Evolutionary conservation across 768 basidiomycete genomes (phyloP).

Genomic region (Amanita jacksonii): DNA sequence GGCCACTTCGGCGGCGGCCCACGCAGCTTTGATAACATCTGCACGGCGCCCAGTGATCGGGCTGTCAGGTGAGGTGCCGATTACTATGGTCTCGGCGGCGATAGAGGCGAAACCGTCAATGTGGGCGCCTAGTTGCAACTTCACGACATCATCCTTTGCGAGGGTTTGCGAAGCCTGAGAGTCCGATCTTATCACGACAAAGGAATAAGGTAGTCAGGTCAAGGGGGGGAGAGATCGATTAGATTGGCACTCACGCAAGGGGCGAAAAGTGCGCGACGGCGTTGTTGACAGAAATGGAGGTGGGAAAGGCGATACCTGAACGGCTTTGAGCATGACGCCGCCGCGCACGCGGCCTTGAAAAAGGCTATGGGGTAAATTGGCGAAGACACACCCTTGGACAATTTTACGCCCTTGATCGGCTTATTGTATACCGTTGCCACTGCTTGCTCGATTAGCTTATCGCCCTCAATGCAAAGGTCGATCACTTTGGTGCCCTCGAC

Average conservation of each 20-base stretch:
- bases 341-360: not conserved
- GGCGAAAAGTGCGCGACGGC: constrained; percentile 94
- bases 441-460: constrained; percentile 85
- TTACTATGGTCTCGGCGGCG: constrained; percentile 86
- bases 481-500: constrained; percentile 81
- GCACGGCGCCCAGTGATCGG: constrained; percentile 83
- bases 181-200: constrained; percentile 49
- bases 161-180: constrained; percentile 57
- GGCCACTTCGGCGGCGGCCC: constrained; percentile 85
- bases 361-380: constrained; percentile 5
- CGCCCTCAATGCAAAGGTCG: constrained; percentile 89
- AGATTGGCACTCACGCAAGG: constrained; percentile 54
- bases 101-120: constrained; percentile 96
- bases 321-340: constrained; percentile 1
- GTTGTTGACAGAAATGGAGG: constrained; percentile 91
- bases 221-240: constrained; percentile 19
- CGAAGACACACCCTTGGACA: constrained; percentile 62
- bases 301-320: constrained; percentile 89
- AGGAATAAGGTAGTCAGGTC: constrained; percentile 11
- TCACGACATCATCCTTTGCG: constrained; percentile 86
- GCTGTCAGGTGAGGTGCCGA: constrained; percentile 63
- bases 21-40: constrained; percentile 91
- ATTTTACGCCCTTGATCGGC: constrained; percentile 77
- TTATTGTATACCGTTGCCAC: constrained; percentile 87
- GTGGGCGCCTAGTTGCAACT: constrained; percentile 93